Conservation (phyloP, 306 rosid genomes). For the Gleditsia sinensis region DNA sequence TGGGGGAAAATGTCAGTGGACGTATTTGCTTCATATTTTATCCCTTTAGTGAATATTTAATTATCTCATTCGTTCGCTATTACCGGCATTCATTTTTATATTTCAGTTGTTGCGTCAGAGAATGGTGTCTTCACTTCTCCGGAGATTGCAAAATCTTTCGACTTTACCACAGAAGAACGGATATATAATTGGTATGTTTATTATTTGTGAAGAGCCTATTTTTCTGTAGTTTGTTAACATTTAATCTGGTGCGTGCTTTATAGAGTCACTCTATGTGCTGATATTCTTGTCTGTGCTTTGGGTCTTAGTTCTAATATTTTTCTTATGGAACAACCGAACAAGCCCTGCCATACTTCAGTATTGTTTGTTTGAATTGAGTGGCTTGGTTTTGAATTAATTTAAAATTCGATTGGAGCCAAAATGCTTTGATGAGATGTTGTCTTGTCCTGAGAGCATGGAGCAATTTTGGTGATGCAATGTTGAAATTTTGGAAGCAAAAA, state of each 20-base stretch:
- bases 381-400: not conserved
- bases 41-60: not conserved
- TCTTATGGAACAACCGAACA: not conserved
- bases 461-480: not conserved
- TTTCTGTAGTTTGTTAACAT: not conserved
- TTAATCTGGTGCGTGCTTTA: not conserved
- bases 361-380: not conserved
- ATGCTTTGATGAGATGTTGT: not conserved
- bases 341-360: not conserved
- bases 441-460: constrained; percentile 3
- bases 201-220: not conserved
- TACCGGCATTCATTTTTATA: not conserved
- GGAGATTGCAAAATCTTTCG: constrained; percentile 75
- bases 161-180: constrained; percentile 78
- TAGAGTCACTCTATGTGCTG: not conserved
- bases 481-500: not conserved
- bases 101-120: constrained; percentile 76
- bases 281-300: not conserved
- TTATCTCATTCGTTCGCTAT: not conserved
- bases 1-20: not conserved
- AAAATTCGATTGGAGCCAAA: not conserved
- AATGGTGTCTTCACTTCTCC: constrained; percentile 79
- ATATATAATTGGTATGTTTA: constrained; percentile 76
- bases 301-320: not conserved
- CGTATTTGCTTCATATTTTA: not conserved